Conservation (phyloP, 129 eudicot genomes). For the Centrapalus pauciflorus region DNA sequence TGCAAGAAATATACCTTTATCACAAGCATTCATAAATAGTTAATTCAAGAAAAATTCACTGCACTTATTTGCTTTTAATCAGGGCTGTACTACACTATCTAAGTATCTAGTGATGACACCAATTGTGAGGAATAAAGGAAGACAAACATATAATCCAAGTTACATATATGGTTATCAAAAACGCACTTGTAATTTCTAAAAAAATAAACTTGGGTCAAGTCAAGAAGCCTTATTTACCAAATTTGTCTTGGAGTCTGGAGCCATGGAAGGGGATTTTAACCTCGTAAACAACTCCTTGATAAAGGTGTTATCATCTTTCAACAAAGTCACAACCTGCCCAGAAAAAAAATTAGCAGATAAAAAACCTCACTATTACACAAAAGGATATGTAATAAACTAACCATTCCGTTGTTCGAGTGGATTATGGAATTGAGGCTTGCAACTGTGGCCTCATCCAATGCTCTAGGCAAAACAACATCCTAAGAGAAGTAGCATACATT, state of each 20-base stretch:
- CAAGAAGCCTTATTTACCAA: slow-evolving; percentile 46
- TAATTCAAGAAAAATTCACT: background rate
- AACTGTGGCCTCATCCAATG: slow-evolving; percentile 65
- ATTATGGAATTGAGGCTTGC: slow-evolving; percentile 75
- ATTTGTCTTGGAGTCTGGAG: slow-evolving; percentile 56
- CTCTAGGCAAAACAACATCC: slow-evolving; percentile 84
- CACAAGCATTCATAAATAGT: background rate
- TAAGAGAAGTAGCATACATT: slow-evolving; percentile 23
- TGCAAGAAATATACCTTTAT: slow-evolving; percentile 77
- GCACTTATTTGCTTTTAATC: background rate
- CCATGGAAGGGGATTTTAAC: slow-evolving; percentile 55
- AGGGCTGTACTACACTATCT: background rate
- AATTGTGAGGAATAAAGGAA: slow-evolving; percentile 2
- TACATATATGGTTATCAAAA: background rate
- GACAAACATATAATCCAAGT: background rate
- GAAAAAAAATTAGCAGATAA: background rate
- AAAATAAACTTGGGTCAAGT: slow-evolving; percentile 6
- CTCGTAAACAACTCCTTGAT: slow-evolving; percentile 79
- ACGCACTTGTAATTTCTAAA: background rate
- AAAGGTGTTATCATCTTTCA: slow-evolving; percentile 72
- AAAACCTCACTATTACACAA: slow-evolving; percentile 3
- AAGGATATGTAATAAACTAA: slow-evolving; percentile 34
- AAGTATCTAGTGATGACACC: background rate
- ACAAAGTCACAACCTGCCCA: slow-evolving; percentile 73
- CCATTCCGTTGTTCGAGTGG: slow-evolving; percentile 85